Base-by-base conservation (phyloP, 2,329 filamentous ascomycete genomes). In the Fusarium austroafricanum region DNA sequence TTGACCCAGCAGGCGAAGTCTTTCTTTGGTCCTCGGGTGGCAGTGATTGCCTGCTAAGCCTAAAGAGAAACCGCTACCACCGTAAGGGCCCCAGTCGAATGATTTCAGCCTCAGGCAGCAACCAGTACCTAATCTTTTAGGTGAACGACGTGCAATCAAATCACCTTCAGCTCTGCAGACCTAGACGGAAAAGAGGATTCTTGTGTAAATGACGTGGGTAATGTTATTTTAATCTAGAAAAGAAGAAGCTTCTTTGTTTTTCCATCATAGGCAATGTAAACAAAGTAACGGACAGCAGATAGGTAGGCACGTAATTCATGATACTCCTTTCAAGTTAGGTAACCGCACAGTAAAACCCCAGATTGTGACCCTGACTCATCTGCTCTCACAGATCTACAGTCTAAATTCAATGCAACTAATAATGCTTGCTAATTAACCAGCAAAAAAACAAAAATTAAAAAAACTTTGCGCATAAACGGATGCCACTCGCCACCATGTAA, bases 101-200 rank as follows among this genome's bases (percentile, higher is more conserved):
- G 55, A 66, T 74, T 71, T 68, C 60, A 61, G 65, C 72, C 72
- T 74, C 67, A 74, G 72, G 72, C 72, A 74, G 17, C 55, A 61
- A 61, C n/a, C n/a, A 20, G n/a, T 35, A 17, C 12, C 54, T 20
- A n/a, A 28, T 21, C 40, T 54, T 33, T 38, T 54, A 54, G 31
- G 14, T 38, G 42, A 21, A 42, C 18, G 31, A 26, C 4, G 43
- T 53, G 55, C 43, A 62, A 62, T 53, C 26, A 65, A 63, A 56
- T 58, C 45, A 31, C 43, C 33, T 58, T 51, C 39, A 46, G 31
- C 14, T 53, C 37, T 46, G 21, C 37, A 37, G 45, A 33, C n/a
- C 31, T 49, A 49, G 31, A 47, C 15, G 31, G 28, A 61, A 61
- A 61, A 61, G 50, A 52, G 59, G 39, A 46, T 20, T 61, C 38